Percentiles rank a stretch among this genome's conserved stretches.
Evolutionary conservation across 192 early-diverging fungal genomes (phyloP).

Genomic region (Geranomyces michiganensis): DNA sequence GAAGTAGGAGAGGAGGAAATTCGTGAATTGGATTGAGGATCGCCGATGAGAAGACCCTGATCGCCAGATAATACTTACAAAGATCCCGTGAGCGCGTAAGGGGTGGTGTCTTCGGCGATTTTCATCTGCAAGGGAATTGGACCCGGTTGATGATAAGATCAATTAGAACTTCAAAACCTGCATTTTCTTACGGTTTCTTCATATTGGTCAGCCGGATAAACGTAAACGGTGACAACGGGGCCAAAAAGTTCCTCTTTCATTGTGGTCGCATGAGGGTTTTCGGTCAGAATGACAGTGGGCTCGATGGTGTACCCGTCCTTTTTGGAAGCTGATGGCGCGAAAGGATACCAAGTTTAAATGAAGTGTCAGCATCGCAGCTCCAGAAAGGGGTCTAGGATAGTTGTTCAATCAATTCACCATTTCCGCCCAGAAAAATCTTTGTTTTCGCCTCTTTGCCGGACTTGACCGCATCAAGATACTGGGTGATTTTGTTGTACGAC

Average conservation of each 20-base stretch:
- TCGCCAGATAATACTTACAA: slow-evolving; percentile 37
- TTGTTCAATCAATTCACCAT: slow-evolving; percentile 45
- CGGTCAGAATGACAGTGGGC: slow-evolving; percentile 89
- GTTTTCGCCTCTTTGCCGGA: slow-evolving; percentile 60
- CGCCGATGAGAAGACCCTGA: slow-evolving; percentile 18
- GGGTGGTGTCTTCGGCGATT: slow-evolving; percentile 74
- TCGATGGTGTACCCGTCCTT: slow-evolving; percentile 86
- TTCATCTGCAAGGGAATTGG: slow-evolving; percentile 48
- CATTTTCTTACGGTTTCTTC: slow-evolving; percentile 54
- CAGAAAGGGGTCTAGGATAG: background rate
- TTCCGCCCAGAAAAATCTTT: slow-evolving; percentile 90
- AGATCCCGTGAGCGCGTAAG: slow-evolving; percentile 89
- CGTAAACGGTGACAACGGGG: slow-evolving; percentile 91
- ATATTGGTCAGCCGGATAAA: slow-evolving; percentile 81
- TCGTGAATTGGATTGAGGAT: background rate
- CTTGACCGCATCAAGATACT: slow-evolving; percentile 83
- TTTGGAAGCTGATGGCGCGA: slow-evolving; percentile 46
- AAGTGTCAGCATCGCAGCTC: background rate
- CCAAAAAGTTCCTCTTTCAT: slow-evolving; percentile 98
- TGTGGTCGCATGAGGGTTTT: slow-evolving; percentile 77
- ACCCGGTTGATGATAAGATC: too few relatives aligned
- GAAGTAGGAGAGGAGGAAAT: background rate
- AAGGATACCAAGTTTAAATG: background rate
- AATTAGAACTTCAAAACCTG: too few relatives aligned
- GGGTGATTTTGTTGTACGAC: slow-evolving; percentile 91